Evolutionary conservation across 1,284 basidiomycete genomes (phyloP).

Genomic region (Earliella scabrosa): DNA sequence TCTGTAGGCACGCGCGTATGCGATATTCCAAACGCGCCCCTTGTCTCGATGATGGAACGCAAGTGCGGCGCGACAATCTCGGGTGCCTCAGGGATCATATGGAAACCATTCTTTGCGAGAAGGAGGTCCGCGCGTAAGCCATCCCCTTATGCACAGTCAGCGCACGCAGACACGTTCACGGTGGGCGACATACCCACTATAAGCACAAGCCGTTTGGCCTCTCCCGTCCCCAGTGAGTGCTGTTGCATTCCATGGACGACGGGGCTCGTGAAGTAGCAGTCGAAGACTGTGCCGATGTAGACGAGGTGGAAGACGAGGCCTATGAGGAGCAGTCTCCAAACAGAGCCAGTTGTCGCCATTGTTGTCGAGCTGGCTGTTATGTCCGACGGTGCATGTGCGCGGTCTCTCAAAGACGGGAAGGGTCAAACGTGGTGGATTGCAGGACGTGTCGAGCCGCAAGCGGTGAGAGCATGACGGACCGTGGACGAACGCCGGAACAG

Average conservation of each 20-base stretch:
- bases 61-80: slow-evolving; percentile 80
- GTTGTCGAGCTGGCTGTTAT: neutral
- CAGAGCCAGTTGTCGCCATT: slow-evolving; percentile 16
- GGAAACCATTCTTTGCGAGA: slow-evolving; percentile 68
- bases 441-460: neutral
- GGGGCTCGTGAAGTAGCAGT: slow-evolving; percentile 88
- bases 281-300: slow-evolving; percentile 80
- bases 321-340: slow-evolving; percentile 53
- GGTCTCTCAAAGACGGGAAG: neutral
- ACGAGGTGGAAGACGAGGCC: slow-evolving; percentile 78
- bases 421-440: neutral
- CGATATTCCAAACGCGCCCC: slow-evolving; percentile 84
- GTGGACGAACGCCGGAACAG: neutral
- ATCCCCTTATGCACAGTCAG: slow-evolving; percentile 55
- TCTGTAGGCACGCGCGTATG: slow-evolving; percentile 92
- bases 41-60: slow-evolving; percentile 63
- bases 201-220: slow-evolving; percentile 78
- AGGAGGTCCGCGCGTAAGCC: slow-evolving; percentile 85
- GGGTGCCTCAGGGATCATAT: slow-evolving; percentile 52
- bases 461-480: neutral
- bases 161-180: neutral
- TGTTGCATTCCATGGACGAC: slow-evolving; percentile 76
- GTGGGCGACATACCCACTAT: slow-evolving; percentile 67
- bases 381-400: slow-evolving; percentile 12
- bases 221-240: slow-evolving; percentile 47